Evolutionary conservation across 2,329 filamentous ascomycete genomes (phyloP).

Genomic region (Emmonsia crescens): DNA sequence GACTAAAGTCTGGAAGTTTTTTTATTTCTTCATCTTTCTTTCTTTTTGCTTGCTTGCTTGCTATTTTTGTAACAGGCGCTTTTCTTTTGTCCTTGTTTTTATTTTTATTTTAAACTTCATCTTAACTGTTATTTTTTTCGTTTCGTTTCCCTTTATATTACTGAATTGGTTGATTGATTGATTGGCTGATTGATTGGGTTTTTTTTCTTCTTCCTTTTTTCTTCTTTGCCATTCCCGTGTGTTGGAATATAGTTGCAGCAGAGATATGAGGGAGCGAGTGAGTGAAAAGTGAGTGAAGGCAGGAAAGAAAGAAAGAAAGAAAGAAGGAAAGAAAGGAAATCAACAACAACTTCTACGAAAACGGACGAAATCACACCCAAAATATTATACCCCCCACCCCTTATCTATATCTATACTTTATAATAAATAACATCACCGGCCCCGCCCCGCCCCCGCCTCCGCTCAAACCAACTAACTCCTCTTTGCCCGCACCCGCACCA

Average conservation of each 20-base stretch:
- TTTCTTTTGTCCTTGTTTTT: slow-evolving; percentile 11
- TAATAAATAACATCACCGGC: too few relatives aligned
- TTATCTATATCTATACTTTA: background rate
- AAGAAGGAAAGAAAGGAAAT: too few relatives aligned
- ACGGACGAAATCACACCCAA: background rate
- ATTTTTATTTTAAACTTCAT: slow-evolving; percentile 9
- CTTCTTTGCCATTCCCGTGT: too few relatives aligned
- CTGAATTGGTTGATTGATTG: slow-evolving; percentile 5
- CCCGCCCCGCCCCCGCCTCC: too few relatives aligned
- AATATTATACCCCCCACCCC: background rate
- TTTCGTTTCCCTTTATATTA: background rate
- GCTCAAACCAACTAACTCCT: too few relatives aligned
- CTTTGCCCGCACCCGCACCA: too few relatives aligned
- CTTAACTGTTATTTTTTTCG: background rate
- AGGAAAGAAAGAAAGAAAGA: too few relatives aligned
- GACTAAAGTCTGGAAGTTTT: slow-evolving; percentile 22
- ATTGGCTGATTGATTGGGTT: background rate
- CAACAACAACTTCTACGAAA: background rate
- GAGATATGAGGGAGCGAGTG: background rate
- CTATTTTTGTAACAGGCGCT: background rate
- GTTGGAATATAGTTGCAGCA: background rate
- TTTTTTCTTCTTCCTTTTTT: too few relatives aligned
- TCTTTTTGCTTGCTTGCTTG: background rate
- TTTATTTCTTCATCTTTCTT: slow-evolving; percentile 15
- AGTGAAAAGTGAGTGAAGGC: too few relatives aligned